Conservation (phyloP, 2,329 filamentous ascomycete genomes). For the Colletotrichum sp. region DNA sequence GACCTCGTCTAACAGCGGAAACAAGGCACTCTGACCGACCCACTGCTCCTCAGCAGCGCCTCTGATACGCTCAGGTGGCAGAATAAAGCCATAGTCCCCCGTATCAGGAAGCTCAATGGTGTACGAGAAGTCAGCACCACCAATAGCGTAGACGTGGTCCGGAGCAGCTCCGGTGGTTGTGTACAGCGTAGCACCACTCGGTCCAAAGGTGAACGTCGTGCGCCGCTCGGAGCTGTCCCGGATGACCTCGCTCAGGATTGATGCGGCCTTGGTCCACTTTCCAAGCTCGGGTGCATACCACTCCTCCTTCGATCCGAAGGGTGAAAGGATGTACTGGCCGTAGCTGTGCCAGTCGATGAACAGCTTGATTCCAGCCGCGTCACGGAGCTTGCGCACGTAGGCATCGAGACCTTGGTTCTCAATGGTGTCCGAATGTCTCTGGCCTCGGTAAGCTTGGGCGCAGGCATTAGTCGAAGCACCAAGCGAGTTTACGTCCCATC, state of each 20-base stretch:
- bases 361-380: conserved; percentile 41
- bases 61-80: conserved; percentile 40
- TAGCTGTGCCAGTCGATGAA: conserved; percentile 56
- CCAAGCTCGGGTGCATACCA: conserved; percentile 42
- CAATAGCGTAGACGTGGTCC: conserved; percentile 31
- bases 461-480: conserved; percentile 55
- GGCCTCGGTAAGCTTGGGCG: conserved; percentile 48
- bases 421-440: conserved; percentile 43
- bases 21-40: conserved; percentile 37
- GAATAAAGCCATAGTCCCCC: conserved; percentile 39
- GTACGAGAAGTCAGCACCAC: conserved; percentile 40
- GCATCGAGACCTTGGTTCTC: conserved; percentile 51
- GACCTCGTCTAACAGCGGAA: conserved; percentile 35
- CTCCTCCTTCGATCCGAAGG: conserved; percentile 51
- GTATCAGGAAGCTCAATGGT: conserved; percentile 41
- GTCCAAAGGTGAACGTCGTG: conserved; percentile 40
- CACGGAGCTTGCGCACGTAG: conserved; percentile 33
- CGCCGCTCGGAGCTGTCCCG: conserved; percentile 37
- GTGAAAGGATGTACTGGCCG: conserved; percentile 46
- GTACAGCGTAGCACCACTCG: conserved; percentile 42
- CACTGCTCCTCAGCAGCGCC: conserved; percentile 40
- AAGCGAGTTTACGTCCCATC: conserved; percentile 45
- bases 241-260: conserved; percentile 32
- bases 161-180: conserved; percentile 34
- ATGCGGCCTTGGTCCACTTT: conserved; percentile 43